Evolutionary conservation across 306 rosid genomes (phyloP).

Genomic region (Styphnolobium japonicum): DNA sequence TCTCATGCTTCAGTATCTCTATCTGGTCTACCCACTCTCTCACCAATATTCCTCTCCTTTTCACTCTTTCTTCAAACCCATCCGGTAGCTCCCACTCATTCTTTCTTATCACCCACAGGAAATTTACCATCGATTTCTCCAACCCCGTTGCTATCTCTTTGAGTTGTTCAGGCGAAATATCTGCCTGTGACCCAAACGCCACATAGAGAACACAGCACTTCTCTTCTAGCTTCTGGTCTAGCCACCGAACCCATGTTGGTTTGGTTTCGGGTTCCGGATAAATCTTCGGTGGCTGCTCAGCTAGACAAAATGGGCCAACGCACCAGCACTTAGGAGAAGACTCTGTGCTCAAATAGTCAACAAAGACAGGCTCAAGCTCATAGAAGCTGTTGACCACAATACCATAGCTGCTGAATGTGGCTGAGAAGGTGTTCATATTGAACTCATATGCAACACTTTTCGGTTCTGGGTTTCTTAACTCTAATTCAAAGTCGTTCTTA

Average conservation of each 20-base stretch:
- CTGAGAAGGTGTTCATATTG: rapidly evolving
- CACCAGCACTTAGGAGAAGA: neutral
- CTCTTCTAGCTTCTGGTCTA: conserved; percentile 16
- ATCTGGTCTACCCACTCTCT: conserved; percentile 55
- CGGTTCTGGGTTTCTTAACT: neutral
- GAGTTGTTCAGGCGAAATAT: conserved; percentile 27
- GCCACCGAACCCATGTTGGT: conserved; percentile 36
- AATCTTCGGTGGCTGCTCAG: neutral
- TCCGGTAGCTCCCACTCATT: neutral
- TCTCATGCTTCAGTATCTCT: conserved; percentile 39
- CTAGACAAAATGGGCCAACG: conserved; percentile 46
- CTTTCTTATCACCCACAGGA: conserved; percentile 44
- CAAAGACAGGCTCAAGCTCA: conserved; percentile 38
- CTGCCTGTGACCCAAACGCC: conserved; percentile 51
- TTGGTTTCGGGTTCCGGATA: neutral
- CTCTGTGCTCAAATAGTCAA: conserved; percentile 19
- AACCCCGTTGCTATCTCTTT: conserved; percentile 47
- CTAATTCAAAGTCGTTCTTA: neutral
- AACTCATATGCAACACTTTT: neutral
- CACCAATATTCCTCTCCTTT: conserved; percentile 40
- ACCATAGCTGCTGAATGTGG: conserved; percentile 26
- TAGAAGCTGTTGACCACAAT: conserved; percentile 39
- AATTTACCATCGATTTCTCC: conserved; percentile 33
- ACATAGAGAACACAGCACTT: conserved; percentile 34
- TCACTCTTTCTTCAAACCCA: conserved; percentile 43